Conservation (phyloP, 2,329 filamentous ascomycete genomes). For the Huntiella bhutanensis region DNA sequence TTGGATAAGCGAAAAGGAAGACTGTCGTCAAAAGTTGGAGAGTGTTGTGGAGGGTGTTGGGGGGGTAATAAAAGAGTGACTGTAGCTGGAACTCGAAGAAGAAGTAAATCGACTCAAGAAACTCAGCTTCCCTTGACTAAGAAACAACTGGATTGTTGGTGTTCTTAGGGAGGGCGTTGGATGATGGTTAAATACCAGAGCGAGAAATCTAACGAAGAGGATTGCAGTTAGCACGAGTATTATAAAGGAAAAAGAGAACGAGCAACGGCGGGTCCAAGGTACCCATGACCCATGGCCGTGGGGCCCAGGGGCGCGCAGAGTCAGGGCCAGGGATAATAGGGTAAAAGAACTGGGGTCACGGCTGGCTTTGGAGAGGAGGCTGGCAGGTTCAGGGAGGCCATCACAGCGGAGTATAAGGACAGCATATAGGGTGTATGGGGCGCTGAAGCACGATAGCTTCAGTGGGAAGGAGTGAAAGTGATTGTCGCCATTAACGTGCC, state of each 20-base stretch:
- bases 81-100: conserved; percentile 12
- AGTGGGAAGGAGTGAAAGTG: too few relatives aligned
- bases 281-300: conserved; percentile 3
- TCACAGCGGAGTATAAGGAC: background rate
- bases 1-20: background rate
- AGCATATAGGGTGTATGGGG: background rate
- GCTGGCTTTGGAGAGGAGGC: conserved; percentile 5
- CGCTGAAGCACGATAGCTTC: background rate
- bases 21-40: conserved; percentile 24
- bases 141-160: conserved; percentile 10
- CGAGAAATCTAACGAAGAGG: conserved; percentile 9
- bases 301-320: conserved; percentile 5
- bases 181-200: conserved; percentile 12
- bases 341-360: background rate
- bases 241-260: conserved; percentile 5
- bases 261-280: conserved; percentile 2
- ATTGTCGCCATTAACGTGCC: background rate
- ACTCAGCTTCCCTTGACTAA: conserved; percentile 11
- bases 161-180: conserved; percentile 12
- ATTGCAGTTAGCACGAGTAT: conserved; percentile 10
- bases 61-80: conserved; percentile 9
- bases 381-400: conserved; percentile 11
- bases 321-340: conserved; percentile 3
- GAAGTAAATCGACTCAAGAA: conserved; percentile 11
- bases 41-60: conserved; percentile 13